Percentiles rank a stretch among this genome's conserved stretches.
Conservation (phyloP, 306 rosid genomes). For the Fagus sylvatica region DNA sequence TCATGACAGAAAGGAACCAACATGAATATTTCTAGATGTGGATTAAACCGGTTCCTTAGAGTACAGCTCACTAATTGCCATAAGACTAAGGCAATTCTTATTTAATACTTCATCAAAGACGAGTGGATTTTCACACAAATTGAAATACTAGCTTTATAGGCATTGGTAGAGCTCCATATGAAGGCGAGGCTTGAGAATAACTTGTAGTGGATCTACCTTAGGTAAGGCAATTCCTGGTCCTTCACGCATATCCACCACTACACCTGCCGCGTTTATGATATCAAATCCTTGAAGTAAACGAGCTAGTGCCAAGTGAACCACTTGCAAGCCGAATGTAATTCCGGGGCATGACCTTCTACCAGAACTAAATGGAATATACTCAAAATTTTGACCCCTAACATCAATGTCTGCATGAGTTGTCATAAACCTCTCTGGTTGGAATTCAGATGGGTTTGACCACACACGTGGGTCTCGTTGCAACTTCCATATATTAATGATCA, state of each 20-base stretch:
- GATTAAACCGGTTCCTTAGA: too few species aligned
- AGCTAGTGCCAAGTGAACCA: constrained; percentile 32
- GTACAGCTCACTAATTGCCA: too few species aligned
- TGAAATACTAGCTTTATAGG: neutral
- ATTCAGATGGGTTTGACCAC: constrained; percentile 33
- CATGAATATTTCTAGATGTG: too few species aligned
- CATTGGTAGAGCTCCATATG: constrained; percentile 15
- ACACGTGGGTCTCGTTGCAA: constrained; percentile 34
- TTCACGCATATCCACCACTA: constrained; percentile 32
- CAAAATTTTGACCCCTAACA: constrained; percentile 9
- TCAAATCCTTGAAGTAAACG: constrained; percentile 40
- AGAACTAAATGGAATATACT: constrained; percentile 35
- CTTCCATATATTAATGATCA: constrained; percentile 40
- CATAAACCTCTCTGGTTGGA: constrained; percentile 34
- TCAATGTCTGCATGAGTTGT: constrained; percentile 5
- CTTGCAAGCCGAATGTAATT: constrained; percentile 21
- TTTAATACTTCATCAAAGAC: too few species aligned
- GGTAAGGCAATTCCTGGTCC: constrained; percentile 37
- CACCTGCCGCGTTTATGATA: neutral
- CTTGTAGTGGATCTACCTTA: constrained; percentile 18
- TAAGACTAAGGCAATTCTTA: too few species aligned
- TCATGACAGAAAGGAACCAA: too few species aligned
- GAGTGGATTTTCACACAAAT: too few species aligned
- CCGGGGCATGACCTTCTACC: constrained; percentile 43
- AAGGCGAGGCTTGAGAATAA: constrained; percentile 30